phyloP scores from a whole-genome alignment of 352 stramenopile genomes.

The Pelagophyceae sp. region DNA sequence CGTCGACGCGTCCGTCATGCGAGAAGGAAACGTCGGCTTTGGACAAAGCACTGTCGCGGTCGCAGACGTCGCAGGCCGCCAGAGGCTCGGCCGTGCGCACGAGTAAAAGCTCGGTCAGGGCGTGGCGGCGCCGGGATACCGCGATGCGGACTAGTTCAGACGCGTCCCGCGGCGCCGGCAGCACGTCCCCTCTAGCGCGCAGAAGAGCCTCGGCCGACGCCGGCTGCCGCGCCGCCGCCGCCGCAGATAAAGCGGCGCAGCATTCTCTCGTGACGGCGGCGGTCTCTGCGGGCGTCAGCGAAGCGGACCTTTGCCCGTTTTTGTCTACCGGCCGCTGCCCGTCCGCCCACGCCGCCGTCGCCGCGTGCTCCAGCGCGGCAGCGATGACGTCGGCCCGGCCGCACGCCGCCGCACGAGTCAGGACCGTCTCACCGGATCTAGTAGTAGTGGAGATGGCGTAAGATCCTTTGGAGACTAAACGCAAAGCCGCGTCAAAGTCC shows the following conservation, averaged over 20 bases:
- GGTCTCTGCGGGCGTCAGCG: too few species aligned
- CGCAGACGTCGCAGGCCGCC: neutral
- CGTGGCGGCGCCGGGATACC: slow-evolving; percentile 7
- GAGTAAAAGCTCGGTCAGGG: neutral
- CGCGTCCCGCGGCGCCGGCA: neutral
- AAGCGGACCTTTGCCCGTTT: too few species aligned
- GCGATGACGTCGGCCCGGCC: neutral
- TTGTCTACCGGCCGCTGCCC: too few species aligned
- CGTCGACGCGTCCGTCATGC: too few species aligned
- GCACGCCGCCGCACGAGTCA: neutral
- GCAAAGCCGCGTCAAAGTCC: slow-evolving; percentile 6
- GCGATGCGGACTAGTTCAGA: neutral
- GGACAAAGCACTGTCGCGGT: neutral
- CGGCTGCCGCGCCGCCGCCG: neutral
- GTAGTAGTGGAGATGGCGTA: neutral
- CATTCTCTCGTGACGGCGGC: too few species aligned
- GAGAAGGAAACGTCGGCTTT: neutral
- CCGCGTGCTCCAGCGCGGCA: neutral
- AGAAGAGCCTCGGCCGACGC: neutral
- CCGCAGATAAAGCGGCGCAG: neutral
- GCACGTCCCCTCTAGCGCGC: neutral
- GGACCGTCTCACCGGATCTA: neutral
- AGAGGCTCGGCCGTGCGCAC: neutral
- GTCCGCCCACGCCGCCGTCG: too few species aligned
- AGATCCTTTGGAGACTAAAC: neutral